These are phyloP conservation scores for Annulohypoxylon maeteangense DNA, from an alignment of 495 filamentous ascomycete genomes.

Conservation along the genomic window DNA sequence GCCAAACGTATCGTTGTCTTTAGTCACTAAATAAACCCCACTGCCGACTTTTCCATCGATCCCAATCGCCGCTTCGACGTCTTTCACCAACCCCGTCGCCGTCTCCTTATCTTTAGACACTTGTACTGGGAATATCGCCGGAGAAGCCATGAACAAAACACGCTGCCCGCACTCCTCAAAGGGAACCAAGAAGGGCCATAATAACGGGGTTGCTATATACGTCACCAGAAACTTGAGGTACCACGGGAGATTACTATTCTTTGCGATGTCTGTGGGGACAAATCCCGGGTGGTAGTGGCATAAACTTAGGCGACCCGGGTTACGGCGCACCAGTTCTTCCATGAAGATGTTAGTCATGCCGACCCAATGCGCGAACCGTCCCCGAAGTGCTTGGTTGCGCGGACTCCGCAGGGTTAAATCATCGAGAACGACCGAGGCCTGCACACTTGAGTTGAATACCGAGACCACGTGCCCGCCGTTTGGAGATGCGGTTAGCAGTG, in stretches of 20 bases:
- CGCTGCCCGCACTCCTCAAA: conserved; percentile 26
- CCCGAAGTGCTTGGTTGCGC: neutral
- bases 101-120: neutral
- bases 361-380: conserved; percentile 23
- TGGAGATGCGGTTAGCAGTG: conserved; percentile 32
- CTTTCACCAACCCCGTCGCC: neutral
- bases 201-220: conserved; percentile 7
- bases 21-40: conserved; percentile 18
- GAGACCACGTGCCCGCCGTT: conserved; percentile 31
- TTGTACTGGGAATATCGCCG: conserved; percentile 15
- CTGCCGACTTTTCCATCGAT: conserved; percentile 16
- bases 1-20: conserved; percentile 4
- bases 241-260: conserved; percentile 22
- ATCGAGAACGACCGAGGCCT: conserved; percentile 28
- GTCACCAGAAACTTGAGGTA: conserved; percentile 17
- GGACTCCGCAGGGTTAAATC: conserved; percentile 36
- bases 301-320: conserved; percentile 28
- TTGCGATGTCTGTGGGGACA: conserved; percentile 19
- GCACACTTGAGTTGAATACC: conserved; percentile 31
- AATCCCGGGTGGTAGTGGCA: conserved; percentile 35
- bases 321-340: conserved; percentile 33
- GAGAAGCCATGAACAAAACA: conserved; percentile 27
- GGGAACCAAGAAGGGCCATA: neutral
- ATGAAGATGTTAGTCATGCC: conserved; percentile 42
- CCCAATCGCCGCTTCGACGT: conserved; percentile 6